phyloP scores from a whole-genome alignment of 176 grass and related monocot genomes.

The Bonia amplexicaulis region DNA sequence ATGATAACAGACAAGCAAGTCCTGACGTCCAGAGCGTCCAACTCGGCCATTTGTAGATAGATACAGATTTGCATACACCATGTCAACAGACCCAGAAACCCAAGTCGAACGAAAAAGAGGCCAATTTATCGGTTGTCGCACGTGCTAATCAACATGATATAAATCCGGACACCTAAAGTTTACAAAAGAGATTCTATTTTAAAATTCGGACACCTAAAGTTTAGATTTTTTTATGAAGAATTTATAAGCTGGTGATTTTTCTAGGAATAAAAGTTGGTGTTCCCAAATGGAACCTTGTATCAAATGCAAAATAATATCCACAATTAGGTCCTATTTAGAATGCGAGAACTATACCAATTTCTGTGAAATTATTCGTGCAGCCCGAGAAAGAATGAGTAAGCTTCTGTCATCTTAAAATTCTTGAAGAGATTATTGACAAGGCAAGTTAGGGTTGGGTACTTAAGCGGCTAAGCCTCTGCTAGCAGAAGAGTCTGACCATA shows the following conservation, averaged over 20 bases:
- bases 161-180: background rate
- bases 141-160: background rate
- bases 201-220: background rate
- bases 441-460: background rate
- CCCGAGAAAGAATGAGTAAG: background rate
- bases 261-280: background rate
- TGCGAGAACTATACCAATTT: too few species aligned
- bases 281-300: background rate
- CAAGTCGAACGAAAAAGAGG: background rate
- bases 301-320: background rate
- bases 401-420: background rate
- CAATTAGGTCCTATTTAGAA: background rate
- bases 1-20: background rate
- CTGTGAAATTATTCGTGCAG: background rate
- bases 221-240: background rate
- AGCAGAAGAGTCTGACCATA: background rate
- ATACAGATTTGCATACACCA: background rate
- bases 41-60: background rate
- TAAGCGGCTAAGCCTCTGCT: background rate
- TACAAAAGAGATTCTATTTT: too few species aligned
- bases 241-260: background rate
- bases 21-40: background rate
- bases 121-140: background rate
- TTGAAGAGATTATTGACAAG: background rate
- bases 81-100: background rate